Conservation (phyloP, 768 basidiomycete genomes). For the Peribolospora kevripleyi region DNA sequence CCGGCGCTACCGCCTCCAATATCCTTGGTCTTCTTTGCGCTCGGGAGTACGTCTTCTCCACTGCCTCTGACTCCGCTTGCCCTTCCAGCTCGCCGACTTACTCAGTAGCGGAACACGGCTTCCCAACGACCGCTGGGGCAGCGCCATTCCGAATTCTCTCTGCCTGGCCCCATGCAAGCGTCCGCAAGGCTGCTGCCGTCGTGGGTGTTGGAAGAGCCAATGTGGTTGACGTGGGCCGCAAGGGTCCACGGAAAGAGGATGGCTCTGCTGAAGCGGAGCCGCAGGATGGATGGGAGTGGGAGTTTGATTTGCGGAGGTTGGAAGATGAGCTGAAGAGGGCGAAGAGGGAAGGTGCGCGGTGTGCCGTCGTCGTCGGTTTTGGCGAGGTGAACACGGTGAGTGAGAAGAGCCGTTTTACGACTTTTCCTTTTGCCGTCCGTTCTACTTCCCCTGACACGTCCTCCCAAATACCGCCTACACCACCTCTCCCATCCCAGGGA, state of each 20-base stretch:
- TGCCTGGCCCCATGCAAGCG: constrained; percentile 22
- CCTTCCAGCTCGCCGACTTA: constrained; percentile 9
- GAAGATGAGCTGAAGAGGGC: constrained; percentile 16
- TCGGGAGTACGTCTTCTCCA: constrained; percentile 17
- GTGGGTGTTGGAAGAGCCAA: constrained; percentile 22
- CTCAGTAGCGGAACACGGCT: constrained; percentile 22
- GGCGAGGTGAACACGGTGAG: constrained; percentile 26
- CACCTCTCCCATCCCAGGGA: constrained; percentile 8
- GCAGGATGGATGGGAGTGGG: constrained; percentile 8
- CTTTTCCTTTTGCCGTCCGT: neutral
- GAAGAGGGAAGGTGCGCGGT: constrained; percentile 14
- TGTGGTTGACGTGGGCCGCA: constrained; percentile 17
- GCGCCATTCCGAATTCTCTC: constrained; percentile 18
- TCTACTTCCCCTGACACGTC: neutral
- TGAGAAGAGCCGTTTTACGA: neutral
- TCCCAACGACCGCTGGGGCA: constrained; percentile 8
- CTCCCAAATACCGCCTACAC: neutral
- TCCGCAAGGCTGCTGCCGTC: constrained; percentile 23
- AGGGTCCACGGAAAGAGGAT: neutral
- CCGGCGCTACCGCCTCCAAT: constrained; percentile 25
- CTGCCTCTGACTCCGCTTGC: constrained; percentile 9
- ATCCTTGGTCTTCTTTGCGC: constrained; percentile 24
- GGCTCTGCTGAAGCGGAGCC: neutral
- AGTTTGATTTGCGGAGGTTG: constrained; percentile 18
- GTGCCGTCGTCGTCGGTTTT: constrained; percentile 15